These are phyloP conservation scores for Leucocoprinus sp. DNA, from an alignment of 768 basidiomycete genomes.

Conservation along the genomic window DNA sequence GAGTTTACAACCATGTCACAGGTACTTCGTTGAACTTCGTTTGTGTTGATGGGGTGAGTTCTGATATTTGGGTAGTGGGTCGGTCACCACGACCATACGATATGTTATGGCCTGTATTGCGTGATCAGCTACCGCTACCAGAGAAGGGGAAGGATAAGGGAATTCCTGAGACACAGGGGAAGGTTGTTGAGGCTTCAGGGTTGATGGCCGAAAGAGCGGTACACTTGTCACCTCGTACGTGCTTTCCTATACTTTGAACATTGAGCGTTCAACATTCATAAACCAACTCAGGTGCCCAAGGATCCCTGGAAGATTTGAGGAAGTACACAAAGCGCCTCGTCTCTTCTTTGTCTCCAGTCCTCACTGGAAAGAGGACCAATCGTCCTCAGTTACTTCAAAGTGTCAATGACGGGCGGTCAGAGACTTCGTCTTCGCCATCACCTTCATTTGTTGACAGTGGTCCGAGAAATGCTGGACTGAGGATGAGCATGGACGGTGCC, in stretches of 20 bases:
- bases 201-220: conserved; percentile 13
- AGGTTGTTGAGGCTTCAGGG: conserved; percentile 28
- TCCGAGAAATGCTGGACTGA: conserved; percentile 16
- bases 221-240: conserved; percentile 20
- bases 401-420: not conserved
- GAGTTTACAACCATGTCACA: conserved; percentile 82
- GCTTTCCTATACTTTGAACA: not conserved
- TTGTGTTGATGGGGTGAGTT: not conserved
- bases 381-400: not conserved
- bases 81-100: conserved; percentile 64
- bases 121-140: conserved; percentile 19
- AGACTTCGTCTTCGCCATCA: not conserved
- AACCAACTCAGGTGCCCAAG: conserved; percentile 15
- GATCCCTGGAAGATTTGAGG: conserved; percentile 34
- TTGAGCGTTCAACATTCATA: conserved; percentile 5
- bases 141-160: conserved; percentile 18
- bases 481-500: conserved; percentile 23
- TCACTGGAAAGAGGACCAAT: not conserved
- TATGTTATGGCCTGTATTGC: conserved; percentile 66
- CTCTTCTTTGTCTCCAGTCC: conserved; percentile 30
- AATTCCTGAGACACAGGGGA: conserved; percentile 27
- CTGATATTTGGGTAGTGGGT: conserved; percentile 31
- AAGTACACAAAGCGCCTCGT: conserved; percentile 46
- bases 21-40: conserved; percentile 39
- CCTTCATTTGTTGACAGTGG: not conserved